phyloP scores from a whole-genome alignment of 106 monocot species.

The Dendrobium officinale region DNA sequence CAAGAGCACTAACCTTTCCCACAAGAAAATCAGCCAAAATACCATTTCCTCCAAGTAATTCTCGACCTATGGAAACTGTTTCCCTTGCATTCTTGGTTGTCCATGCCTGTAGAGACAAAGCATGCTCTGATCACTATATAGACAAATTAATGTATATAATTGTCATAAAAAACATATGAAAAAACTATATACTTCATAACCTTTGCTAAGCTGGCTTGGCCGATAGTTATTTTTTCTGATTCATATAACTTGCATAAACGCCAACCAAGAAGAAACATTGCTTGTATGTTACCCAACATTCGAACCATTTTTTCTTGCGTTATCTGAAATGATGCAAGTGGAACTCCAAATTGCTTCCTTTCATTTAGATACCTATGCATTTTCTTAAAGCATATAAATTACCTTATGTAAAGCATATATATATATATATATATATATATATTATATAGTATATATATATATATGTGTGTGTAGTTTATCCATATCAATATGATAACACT shows the following conservation, averaged over 20 bases:
- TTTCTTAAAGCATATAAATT: background rate
- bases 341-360: slow-evolving; percentile 79
- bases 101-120: background rate
- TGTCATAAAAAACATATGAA: too few species aligned
- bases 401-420: background rate
- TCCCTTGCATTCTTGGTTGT: background rate
- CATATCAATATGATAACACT: background rate
- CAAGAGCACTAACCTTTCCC: background rate
- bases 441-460: too few species aligned
- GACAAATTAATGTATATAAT: too few species aligned
- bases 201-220: slow-evolving; percentile 49
- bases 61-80: background rate
- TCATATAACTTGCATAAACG: slow-evolving; percentile 59
- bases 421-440: too few species aligned
- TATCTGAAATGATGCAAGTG: slow-evolving; percentile 80
- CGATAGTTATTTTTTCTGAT: slow-evolving; percentile 89
- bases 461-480: background rate
- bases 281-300: slow-evolving; percentile 81
- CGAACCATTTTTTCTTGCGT: slow-evolving; percentile 88
- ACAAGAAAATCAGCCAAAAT: background rate
- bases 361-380: slow-evolving; percentile 37
- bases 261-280: slow-evolving; percentile 50
- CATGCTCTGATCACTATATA: too few species aligned
- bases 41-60: background rate
- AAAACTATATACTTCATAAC: slow-evolving; percentile 3